Conservation (phyloP, 768 basidiomycete species). For the Neoboletus brunneissimus region DNA sequence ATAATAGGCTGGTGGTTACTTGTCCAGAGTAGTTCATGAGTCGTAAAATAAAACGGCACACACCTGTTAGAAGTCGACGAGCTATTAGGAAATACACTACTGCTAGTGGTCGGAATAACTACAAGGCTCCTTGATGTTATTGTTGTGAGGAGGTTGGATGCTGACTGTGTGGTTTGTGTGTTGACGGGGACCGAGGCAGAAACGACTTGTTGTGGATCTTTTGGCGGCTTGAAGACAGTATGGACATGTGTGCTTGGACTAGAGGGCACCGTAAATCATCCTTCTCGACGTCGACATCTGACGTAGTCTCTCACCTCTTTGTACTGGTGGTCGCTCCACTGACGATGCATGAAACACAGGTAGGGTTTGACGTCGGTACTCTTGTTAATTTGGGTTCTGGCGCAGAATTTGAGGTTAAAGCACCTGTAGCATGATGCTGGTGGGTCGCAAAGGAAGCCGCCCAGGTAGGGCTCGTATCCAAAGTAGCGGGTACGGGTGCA, state of each 20-base stretch:
- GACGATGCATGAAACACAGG: not conserved
- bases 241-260: not conserved
- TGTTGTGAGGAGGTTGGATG: conserved; percentile 2
- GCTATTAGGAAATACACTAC: not conserved
- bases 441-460: not conserved
- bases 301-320: conserved; percentile 9
- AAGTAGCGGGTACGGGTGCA: not conserved
- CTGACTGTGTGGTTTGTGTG: not conserved
- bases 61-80: conserved; percentile 9
- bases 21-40: not conserved
- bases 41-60: not conserved
- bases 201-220: not conserved
- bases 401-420: not conserved
- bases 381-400: not conserved
- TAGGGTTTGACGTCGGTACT: not conserved
- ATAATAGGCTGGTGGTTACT: conserved; percentile 6
- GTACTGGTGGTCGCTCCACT: not conserved
- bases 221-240: not conserved
- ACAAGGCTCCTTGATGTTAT: not conserved
- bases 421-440: not conserved
- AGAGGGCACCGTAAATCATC: not conserved
- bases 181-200: not conserved
- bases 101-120: conserved; percentile 3
- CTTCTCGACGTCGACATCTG: not conserved
- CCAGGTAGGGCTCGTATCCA: not conserved